Base-by-base conservation (phyloP, 257 asterid genomes). In the Scutellaria barbata region DNA sequence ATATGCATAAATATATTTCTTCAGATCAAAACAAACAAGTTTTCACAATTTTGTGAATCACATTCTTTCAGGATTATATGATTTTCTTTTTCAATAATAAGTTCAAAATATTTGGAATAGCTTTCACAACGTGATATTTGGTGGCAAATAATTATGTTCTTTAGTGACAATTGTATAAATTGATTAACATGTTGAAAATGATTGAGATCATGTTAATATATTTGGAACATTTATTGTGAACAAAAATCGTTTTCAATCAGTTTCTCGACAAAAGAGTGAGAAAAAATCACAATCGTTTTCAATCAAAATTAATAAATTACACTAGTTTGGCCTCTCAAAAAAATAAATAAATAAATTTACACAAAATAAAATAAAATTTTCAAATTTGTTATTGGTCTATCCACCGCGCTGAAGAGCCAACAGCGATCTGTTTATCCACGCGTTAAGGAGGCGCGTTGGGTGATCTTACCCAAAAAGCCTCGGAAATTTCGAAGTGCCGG, bases 401-500 rank as follows among this genome's bases (percentile, higher is more conserved):
- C 47, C 58, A 14, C 60, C 40, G 60, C 45, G 6, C 2, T 46
- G 73, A 69, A 61, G 66, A 53, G 79, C 33, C 71, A 62, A 12
- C 42, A 40, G 33, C 57, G 10, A 37, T 42, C 41, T 33, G 18
- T 17, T 39, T 1, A 1, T 10, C 9, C 53, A 73, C 81, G 77
- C 76, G 63, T 74, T 35, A 8, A 11, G 13, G 11, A 6, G 66
- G 76, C 81, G 77, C 79, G 79, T 80, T 1, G 16, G 5, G 12
- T 13, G 2, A 47, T 25, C 68, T 20, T 12, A 1, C 45, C n/a
- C n/a, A 1, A 37, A 16, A 22, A 52, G 40, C 22, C 18, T 71
- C 81, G 85, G 63, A 37, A 54, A 70, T 70, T 69, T 61, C 82
- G 46, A 68, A 57, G 84, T 70, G 54, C 72, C 40, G 33, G 74